Evolutionary conservation across 1,139 yeast genomes (phyloP).

Genomic region (Williopsis jadinii): DNA sequence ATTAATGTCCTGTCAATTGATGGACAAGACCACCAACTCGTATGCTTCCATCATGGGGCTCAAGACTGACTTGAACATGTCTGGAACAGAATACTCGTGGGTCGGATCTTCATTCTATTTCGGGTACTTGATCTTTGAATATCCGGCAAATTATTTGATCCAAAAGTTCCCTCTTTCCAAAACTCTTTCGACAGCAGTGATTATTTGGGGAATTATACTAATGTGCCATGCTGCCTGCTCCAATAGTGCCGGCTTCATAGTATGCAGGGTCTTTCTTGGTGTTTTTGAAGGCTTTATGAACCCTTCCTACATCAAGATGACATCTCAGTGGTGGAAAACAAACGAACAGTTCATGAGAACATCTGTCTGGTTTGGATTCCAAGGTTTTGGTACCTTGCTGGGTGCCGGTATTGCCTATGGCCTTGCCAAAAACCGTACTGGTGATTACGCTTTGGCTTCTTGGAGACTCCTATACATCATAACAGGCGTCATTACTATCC

Average conservation of each 20-base stretch:
- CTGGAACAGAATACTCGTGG: constrained; percentile 39
- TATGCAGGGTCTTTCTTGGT: constrained; percentile 39
- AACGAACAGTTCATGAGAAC: constrained; percentile 48
- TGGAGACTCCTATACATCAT: constrained; percentile 45
- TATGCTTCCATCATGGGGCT: constrained; percentile 37
- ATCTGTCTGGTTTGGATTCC: constrained; percentile 48
- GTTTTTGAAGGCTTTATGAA: constrained; percentile 41
- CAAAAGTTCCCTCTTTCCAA: constrained; percentile 39
- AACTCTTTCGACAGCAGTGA: constrained; percentile 26
- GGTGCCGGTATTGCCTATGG: constrained; percentile 45
- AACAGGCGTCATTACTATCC: constrained; percentile 42
- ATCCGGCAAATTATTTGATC: constrained; percentile 22
- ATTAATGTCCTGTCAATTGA: constrained; percentile 16
- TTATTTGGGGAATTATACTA: constrained; percentile 41
- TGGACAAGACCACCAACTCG: constrained; percentile 18
- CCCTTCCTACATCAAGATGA: constrained; percentile 47
- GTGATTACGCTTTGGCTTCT: constrained; percentile 28
- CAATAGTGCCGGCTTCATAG: constrained; percentile 19
- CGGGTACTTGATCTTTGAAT: constrained; percentile 33
- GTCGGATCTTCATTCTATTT: constrained; percentile 37
- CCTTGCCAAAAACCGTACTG: constrained; percentile 21
- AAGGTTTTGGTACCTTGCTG: constrained; percentile 40
- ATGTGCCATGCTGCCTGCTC: constrained; percentile 40
- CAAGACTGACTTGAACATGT: constrained; percentile 28
- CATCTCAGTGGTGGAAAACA: constrained; percentile 47